These are phyloP conservation scores for Pilatotrama ljubarskyi DNA, from an alignment of 768 basidiomycete species.

Conservation along the genomic window DNA sequence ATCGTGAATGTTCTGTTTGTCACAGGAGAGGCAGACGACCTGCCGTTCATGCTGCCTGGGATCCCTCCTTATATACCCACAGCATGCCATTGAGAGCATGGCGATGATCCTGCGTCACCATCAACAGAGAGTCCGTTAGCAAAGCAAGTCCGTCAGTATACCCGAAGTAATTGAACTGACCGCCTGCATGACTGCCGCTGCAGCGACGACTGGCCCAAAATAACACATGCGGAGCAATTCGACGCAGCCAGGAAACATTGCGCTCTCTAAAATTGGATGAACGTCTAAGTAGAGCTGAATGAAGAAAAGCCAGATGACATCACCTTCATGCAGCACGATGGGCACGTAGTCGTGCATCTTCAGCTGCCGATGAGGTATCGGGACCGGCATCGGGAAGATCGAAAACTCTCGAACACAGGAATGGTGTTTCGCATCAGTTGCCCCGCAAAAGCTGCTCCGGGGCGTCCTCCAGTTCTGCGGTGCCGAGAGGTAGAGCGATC, in stretches of 20 bases:
- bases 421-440: neutral
- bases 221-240: neutral
- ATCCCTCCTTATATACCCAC: neutral
- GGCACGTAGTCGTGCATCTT: neutral
- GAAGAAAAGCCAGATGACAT: neutral
- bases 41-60: neutral
- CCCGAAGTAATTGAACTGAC: neutral
- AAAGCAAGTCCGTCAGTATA: neutral
- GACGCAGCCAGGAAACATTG: neutral
- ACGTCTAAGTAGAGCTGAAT: neutral
- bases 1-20: conserved; percentile 5
- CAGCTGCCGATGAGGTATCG: neutral
- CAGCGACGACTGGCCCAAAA: neutral
- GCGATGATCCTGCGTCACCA: neutral
- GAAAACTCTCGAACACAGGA: neutral
- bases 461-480: neutral
- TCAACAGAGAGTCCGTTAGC: neutral
- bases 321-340: neutral
- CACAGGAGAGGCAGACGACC: neutral
- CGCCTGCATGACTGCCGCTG: neutral
- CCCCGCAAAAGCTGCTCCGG: neutral
- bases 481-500: conserved; percentile 1
- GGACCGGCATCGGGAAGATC: neutral
- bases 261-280: neutral
- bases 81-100: neutral